Percentiles rank a stretch among this genome's conserved stretches.
phyloP scores from a whole-genome alignment of 2,329 filamentous ascomycete species.

The Colletotrichum sp. region DNA sequence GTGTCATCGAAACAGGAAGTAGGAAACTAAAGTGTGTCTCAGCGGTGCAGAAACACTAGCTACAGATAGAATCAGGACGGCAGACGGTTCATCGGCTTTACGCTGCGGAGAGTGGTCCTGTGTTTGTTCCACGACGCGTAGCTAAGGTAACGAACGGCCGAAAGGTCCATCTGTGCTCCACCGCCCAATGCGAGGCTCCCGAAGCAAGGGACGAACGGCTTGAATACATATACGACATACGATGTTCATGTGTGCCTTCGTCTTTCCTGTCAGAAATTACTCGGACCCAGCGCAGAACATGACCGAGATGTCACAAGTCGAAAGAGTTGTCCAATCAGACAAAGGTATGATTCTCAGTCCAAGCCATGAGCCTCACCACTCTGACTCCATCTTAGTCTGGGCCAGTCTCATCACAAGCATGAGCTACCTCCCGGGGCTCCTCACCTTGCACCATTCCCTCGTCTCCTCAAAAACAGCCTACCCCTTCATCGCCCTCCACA shows the following conservation, averaged over 20 bases:
- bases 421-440: not conserved
- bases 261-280: not conserved
- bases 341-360: not conserved
- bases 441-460: not conserved
- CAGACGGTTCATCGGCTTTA: not conserved
- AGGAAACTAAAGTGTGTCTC: not conserved
- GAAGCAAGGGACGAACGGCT: not conserved
- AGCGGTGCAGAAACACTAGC: not conserved
- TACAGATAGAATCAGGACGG: not conserved
- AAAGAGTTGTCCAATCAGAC: not conserved
- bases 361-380: not conserved
- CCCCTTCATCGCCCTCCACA: not conserved
- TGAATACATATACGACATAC: not conserved
- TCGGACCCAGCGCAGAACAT: not conserved
- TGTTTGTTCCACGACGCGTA: not conserved
- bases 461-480: not conserved
- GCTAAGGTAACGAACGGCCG: not conserved
- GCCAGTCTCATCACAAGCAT: not conserved
- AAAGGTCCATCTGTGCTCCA: not conserved
- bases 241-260: rapidly evolving
- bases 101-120: not conserved
- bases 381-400: not conserved
- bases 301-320: not conserved
- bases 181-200: not conserved
- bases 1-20: not conserved